Conservation (phyloP, 2,329 filamentous ascomycete species). For the Colletotrichum trifolii region DNA sequence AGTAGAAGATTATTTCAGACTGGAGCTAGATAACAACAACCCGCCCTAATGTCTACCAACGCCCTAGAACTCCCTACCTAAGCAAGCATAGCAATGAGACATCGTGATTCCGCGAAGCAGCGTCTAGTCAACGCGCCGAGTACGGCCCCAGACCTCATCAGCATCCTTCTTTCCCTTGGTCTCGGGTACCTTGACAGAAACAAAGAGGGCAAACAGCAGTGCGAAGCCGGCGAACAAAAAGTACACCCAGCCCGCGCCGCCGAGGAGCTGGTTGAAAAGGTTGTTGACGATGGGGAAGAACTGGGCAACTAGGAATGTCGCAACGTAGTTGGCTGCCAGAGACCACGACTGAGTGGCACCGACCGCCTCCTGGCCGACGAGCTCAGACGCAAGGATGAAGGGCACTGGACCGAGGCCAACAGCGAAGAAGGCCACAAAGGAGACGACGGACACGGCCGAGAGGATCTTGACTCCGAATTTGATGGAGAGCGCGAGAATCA, state of each 20-base stretch:
- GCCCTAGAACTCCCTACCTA: not conserved
- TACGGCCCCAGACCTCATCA: conserved; percentile 91
- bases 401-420: conserved; percentile 93
- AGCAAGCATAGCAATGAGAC: too few relatives aligned
- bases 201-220: conserved; percentile 75
- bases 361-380: conserved; percentile 90
- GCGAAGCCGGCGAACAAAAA: conserved; percentile 89
- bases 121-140: conserved; percentile 61
- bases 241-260: conserved; percentile 85
- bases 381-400: conserved; percentile 91
- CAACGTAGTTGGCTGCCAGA: conserved; percentile 86
- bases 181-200: conserved; percentile 82
- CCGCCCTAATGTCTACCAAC: not conserved
- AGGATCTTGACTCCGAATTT: conserved; percentile 76
- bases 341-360: conserved; percentile 92
- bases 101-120: not conserved
- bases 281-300: conserved; percentile 92
- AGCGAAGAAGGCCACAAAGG: conserved; percentile 91
- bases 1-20: conserved; percentile 52
- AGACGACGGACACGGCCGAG: conserved; percentile 82
- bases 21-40: conserved; percentile 10
- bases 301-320: conserved; percentile 92
- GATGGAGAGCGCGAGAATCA: conserved; percentile 85
- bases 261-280: conserved; percentile 70
- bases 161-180: conserved; percentile 85